These are phyloP conservation scores for Globisporangium rhizosaccharum DNA, from an alignment of 352 stramenopile genomes.

Conservation along the genomic window DNA sequence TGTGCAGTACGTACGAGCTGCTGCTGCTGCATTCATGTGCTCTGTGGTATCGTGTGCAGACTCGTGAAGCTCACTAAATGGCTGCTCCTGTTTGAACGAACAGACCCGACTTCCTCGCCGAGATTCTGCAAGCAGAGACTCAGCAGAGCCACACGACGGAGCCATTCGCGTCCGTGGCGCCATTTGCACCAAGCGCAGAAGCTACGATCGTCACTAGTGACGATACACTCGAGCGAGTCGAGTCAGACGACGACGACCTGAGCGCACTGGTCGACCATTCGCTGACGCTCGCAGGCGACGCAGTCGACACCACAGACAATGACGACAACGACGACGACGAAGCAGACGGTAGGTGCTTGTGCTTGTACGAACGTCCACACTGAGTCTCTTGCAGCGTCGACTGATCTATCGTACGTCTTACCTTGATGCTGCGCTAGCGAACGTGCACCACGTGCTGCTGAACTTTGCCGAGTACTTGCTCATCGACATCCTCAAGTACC, in stretches of 20 bases:
- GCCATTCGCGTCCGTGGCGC: not conserved
- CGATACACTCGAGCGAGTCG: not conserved
- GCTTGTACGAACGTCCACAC: not conserved
- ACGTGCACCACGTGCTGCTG: constrained; percentile 40
- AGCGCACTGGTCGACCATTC: constrained; percentile 7
- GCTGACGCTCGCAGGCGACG: not conserved
- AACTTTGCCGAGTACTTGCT: constrained; percentile 66
- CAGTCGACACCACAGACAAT: constrained; percentile 14
- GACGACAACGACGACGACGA: constrained; percentile 1
- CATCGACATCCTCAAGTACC: constrained; percentile 57
- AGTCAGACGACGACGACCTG: constrained; percentile 19
- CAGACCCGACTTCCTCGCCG: constrained; percentile 61
- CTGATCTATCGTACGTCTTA: not conserved
- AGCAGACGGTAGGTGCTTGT: not conserved
- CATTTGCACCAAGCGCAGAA: not conserved
- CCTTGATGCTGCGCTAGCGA: constrained; percentile 7
- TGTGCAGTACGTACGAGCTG: constrained; percentile 29
- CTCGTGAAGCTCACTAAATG: not conserved
- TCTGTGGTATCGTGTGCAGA: not conserved
- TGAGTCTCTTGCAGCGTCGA: not conserved
- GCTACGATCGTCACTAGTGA: not conserved
- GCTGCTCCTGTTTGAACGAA: not conserved
- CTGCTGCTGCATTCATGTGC: not conserved
- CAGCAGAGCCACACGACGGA: constrained; percentile 3
- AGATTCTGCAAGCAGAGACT: constrained; percentile 65